Conservation (phyloP, 2,329 filamentous ascomycete species). For the Penicillium sp. region DNA sequence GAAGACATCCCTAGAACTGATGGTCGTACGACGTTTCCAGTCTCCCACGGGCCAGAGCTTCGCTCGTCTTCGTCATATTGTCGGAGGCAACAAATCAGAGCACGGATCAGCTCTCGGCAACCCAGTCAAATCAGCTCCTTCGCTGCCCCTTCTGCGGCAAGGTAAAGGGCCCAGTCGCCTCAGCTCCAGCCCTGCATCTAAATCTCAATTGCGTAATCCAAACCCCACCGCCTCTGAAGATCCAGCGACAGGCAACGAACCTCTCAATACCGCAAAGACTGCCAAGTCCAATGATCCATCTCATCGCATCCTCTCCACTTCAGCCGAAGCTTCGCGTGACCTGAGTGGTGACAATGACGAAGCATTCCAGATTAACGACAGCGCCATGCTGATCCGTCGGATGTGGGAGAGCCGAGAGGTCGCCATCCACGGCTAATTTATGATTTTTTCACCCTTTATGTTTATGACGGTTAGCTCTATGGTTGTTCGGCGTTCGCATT, state of each 20-base stretch:
- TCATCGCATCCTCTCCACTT: constrained; percentile 36
- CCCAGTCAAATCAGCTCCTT: constrained; percentile 37
- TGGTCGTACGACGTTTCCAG: constrained; percentile 47
- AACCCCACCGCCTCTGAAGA: constrained; percentile 28
- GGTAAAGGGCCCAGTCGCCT: constrained; percentile 20
- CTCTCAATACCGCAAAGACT: constrained; percentile 23
- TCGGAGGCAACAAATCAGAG: constrained; percentile 21
- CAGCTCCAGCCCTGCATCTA: constrained; percentile 23
- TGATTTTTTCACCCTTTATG: constrained; percentile 15
- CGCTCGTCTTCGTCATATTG: constrained; percentile 34
- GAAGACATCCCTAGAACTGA: constrained; percentile 43
- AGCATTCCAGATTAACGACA: constrained; percentile 30
- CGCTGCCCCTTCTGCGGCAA: constrained; percentile 32
- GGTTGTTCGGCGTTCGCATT: constrained; percentile 16
- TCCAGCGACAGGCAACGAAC: constrained; percentile 26
- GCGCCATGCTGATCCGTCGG: constrained; percentile 42
- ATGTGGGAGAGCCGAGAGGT: constrained; percentile 47
- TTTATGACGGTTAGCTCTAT: constrained; percentile 16
- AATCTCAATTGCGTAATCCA: constrained; percentile 24
- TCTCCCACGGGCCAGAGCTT: constrained; percentile 46
- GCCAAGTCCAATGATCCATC: constrained; percentile 32
- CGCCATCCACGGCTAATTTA: constrained; percentile 33
- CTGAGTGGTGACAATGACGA: constrained; percentile 24
- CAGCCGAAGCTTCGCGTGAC: constrained; percentile 31
- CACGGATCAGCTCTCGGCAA: constrained; percentile 28